Base-by-base conservation (phyloP, 192 early-diverging fungal species). In the Podila epigama region DNA sequence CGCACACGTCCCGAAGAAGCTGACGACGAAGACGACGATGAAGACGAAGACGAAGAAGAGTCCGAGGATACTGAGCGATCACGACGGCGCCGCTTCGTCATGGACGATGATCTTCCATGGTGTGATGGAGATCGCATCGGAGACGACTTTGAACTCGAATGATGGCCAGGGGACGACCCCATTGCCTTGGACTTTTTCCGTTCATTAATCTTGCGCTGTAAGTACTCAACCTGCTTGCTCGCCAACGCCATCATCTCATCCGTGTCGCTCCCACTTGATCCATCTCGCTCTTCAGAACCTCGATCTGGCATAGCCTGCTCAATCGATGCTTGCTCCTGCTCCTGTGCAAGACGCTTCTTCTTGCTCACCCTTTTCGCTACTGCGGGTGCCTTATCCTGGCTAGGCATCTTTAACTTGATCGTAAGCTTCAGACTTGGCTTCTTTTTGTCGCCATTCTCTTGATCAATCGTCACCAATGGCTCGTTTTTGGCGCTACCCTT, bases 211-310 rank as follows among this genome's bases (percentile, higher is more conserved):
- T 77, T 77, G 53, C 72, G 72, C 33, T 77, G 72, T 60, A 77
- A 18, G 31, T 77, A 77, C 33, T 77, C 72, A 4, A 77, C 72
- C 32, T 77, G 72, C 48, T 68, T 77, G 48, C 72, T 77, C 3
- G 72, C 72, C 31, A 68, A 15, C 0, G 72, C 72, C 72, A 77
- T 77, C 72, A 77, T 77, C 56, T 77, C 72, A 29, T 77, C 72
- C 35, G 66, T 77, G 37, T 77, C 72, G 25, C 66, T 68, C 1
- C 72, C 72, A 36, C 66, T 68, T 7, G 72, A 77, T 9, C 64
- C 41, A 39, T 13, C 62, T 9, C 36, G 55, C 0, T 41, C 69
- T 22, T 48, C 44, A 22, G n/a, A 48, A 0, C 25, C 15, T 22
- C 44, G 44, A 4, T 48, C 37, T 9, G 37, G n/a, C 44, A 22